These are phyloP conservation scores for Phoma sp. DNA, from an alignment of 2,329 filamentous ascomycete genomes.

Conservation along the genomic window DNA sequence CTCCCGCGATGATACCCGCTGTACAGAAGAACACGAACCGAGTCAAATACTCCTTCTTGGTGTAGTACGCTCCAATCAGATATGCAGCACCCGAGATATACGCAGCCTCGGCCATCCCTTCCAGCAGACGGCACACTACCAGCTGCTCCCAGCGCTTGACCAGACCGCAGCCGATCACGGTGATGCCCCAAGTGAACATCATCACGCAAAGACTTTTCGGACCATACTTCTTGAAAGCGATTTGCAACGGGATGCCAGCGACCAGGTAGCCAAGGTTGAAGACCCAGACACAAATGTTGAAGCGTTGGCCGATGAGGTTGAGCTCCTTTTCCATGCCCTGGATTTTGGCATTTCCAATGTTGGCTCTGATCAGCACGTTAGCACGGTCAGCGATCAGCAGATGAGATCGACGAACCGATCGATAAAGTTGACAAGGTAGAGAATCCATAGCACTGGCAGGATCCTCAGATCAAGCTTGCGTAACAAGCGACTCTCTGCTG, in stretches of 20 bases:
- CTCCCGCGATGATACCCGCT: constrained; percentile 61
- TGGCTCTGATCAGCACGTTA: constrained; percentile 18
- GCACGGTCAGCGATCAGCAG: too few relatives aligned
- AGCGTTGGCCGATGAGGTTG: constrained; percentile 44
- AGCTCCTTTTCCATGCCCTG: constrained; percentile 47
- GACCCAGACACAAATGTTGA: constrained; percentile 49
- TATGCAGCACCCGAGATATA: constrained; percentile 41
- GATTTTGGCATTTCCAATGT: constrained; percentile 48
- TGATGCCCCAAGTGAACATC: constrained; percentile 47
- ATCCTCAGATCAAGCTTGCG: constrained; percentile 42
- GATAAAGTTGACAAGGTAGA: constrained; percentile 45
- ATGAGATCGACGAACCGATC: constrained; percentile 29
- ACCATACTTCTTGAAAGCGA: constrained; percentile 45
- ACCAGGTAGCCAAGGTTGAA: constrained; percentile 50
- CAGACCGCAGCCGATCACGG: constrained; percentile 42
- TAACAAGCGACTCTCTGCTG: constrained; percentile 35
- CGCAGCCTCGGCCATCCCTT: constrained; percentile 42
- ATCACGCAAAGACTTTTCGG: constrained; percentile 44
- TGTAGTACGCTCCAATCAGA: constrained; percentile 54
- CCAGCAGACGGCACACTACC: constrained; percentile 38
- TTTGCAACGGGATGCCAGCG: constrained; percentile 44
- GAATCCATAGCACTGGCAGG: constrained; percentile 42
- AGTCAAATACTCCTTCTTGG: constrained; percentile 61
- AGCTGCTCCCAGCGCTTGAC: constrained; percentile 38
- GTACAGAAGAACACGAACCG: constrained; percentile 62